A percentile compares a stretch with the other conserved stretches of the same genome.
Conservation (phyloP, 2,329 filamentous ascomycete genomes). For the Helotiales sp. region DNA sequence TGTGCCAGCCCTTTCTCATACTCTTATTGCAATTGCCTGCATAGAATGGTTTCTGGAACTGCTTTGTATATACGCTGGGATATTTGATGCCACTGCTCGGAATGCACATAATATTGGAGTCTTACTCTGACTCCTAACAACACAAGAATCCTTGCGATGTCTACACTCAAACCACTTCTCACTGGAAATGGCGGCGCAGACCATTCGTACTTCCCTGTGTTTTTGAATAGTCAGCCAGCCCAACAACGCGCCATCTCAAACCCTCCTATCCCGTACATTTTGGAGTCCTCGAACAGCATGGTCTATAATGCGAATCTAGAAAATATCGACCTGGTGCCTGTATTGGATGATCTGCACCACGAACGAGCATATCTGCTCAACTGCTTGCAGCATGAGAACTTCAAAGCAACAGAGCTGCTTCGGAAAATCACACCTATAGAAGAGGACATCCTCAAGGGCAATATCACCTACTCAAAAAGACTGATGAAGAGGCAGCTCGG, state of each 20-base stretch:
- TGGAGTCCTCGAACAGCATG: background rate
- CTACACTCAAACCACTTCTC: background rate
- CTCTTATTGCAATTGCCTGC: background rate
- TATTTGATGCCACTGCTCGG: background rate
- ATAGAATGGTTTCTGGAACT: background rate
- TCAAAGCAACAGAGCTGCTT: conserved; percentile 40
- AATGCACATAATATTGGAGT: background rate
- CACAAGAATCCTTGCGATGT: background rate
- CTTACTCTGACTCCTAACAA: background rate
- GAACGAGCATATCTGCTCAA: conserved; percentile 49
- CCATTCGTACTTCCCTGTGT: background rate
- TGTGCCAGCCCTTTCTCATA: background rate
- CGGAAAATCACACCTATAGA: conserved; percentile 41
- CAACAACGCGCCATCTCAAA: background rate
- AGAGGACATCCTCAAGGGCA: conserved; percentile 25
- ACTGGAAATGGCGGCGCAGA: background rate
- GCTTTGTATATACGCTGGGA: background rate
- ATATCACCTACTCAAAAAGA: background rate
- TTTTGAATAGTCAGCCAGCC: background rate
- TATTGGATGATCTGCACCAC: conserved; percentile 42
- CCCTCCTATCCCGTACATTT: background rate
- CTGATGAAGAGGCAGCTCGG: conserved; percentile 40
- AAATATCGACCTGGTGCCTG: background rate
- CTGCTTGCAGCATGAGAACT: conserved; percentile 43
- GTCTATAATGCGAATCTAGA: background rate